Percentiles rank a stretch among this genome's conserved stretches.
phyloP scores from a whole-genome alignment of 495 filamentous ascomycete genomes.

The Neohortaea acidophila region DNA sequence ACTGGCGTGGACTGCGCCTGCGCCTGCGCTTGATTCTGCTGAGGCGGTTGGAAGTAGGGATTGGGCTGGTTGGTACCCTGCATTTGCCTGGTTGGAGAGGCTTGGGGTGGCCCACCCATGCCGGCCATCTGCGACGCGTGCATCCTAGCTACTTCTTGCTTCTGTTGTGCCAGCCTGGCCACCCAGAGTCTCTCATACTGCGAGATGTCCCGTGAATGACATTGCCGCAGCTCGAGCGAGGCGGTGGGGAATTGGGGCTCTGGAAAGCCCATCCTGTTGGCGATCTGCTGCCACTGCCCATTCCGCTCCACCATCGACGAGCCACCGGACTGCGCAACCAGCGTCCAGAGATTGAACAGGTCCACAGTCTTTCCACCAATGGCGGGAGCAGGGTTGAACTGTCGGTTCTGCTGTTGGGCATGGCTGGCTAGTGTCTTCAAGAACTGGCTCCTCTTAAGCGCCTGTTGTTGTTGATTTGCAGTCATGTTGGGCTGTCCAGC shows the following conservation, averaged over 20 bases:
- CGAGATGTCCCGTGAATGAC: slow-evolving; percentile 45
- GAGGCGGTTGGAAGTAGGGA: slow-evolving; percentile 4
- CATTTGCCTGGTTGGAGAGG: slow-evolving; percentile 34
- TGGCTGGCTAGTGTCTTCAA: slow-evolving; percentile 56
- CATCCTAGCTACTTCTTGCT: slow-evolving; percentile 30
- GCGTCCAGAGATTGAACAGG: slow-evolving; percentile 57
- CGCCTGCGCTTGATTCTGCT: slow-evolving; percentile 23
- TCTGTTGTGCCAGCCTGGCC: slow-evolving; percentile 25
- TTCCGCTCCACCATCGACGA: slow-evolving; percentile 53
- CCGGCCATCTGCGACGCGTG: slow-evolving; percentile 30
- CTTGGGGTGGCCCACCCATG: slow-evolving; percentile 25
- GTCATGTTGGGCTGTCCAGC: neutral
- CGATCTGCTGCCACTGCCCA: slow-evolving; percentile 58
- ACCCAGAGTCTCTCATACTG: slow-evolving; percentile 12
- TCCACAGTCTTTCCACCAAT: slow-evolving; percentile 56
- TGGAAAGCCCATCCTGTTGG: slow-evolving; percentile 50
- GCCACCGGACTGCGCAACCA: slow-evolving; percentile 62
- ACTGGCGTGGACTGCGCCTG: slow-evolving; percentile 15
- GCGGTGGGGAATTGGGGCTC: slow-evolving; percentile 49
- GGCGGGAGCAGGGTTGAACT: slow-evolving; percentile 52
- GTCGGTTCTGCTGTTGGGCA: slow-evolving; percentile 52
- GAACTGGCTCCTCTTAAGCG: slow-evolving; percentile 50
- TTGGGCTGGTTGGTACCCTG: slow-evolving; percentile 24
- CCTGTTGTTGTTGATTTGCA: slow-evolving; percentile 15
- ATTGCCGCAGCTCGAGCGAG: slow-evolving; percentile 48